These are phyloP conservation scores for Torulaspora pretoriensis DNA, from an alignment of 1,139 yeast genomes.

Conservation along the genomic window DNA sequence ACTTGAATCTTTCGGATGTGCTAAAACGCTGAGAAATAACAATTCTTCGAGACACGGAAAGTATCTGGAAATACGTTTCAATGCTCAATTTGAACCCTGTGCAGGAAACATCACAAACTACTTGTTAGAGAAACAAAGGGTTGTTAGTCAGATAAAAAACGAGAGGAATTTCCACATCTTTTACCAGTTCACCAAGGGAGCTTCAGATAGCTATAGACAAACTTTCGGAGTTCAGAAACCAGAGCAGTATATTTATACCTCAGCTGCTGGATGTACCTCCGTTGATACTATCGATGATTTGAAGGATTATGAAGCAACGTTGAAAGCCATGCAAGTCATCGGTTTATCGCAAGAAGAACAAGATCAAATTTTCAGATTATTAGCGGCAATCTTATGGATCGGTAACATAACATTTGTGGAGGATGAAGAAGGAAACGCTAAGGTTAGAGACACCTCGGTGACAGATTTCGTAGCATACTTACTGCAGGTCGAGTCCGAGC, in stretches of 20 bases:
- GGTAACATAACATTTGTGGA: conserved; percentile 87
- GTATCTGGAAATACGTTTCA: conserved; percentile 87
- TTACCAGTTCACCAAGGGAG: conserved; percentile 91
- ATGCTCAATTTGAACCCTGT: conserved; percentile 76
- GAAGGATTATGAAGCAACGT: conserved; percentile 72
- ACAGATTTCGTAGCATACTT: conserved; percentile 92
- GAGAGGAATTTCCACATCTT: conserved; percentile 97
- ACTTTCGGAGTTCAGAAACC: conserved; percentile 87
- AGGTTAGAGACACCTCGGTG: conserved; percentile 76
- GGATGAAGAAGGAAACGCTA: conserved; percentile 82
- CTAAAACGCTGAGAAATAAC: conserved; percentile 92
- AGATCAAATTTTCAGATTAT: conserved; percentile 79
- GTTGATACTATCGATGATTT: conserved; percentile 86
- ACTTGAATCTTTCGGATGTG: conserved; percentile 96
- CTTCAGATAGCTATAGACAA: conserved; percentile 80
- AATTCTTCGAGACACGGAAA: conserved; percentile 98
- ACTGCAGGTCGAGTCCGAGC: conserved; percentile 69
- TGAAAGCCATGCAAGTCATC: conserved; percentile 81
- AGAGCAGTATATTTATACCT: conserved; percentile 85
- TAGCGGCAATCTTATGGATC: conserved; percentile 87
- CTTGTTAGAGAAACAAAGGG: conserved; percentile 89
- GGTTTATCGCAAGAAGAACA: conserved; percentile 81
- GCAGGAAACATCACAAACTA: conserved; percentile 97
- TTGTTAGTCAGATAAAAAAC: conserved; percentile 84
- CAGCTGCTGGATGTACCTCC: conserved; percentile 77